phyloP scores from a whole-genome alignment of 768 basidiomycete species.

The Leccinum rimulosum region DNA sequence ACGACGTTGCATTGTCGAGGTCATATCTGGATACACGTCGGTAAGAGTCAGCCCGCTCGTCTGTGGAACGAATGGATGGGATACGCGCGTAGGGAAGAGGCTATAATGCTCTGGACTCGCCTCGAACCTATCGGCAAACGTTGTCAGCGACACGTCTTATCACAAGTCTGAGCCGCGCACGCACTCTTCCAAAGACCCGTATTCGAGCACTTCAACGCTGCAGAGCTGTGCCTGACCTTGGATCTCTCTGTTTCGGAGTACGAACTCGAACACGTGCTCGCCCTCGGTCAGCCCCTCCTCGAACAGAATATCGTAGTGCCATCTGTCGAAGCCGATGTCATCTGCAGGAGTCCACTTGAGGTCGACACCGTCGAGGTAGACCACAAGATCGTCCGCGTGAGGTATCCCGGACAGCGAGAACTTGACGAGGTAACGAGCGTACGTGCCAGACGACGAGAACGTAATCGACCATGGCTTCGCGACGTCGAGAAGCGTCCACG shows the following conservation, averaged over 20 bases:
- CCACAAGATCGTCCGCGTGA: slow-evolving; percentile 45
- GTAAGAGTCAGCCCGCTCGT: background rate
- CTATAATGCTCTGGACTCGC: slow-evolving; percentile 56
- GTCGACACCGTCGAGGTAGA: slow-evolving; percentile 59
- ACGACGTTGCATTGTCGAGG: slow-evolving; percentile 55
- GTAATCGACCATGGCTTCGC: slow-evolving; percentile 54
- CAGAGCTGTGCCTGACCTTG: slow-evolving; percentile 70
- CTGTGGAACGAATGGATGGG: background rate
- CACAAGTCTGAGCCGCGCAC: background rate
- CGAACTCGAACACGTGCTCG: slow-evolving; percentile 58
- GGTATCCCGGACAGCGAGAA: slow-evolving; percentile 78
- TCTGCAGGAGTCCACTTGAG: slow-evolving; percentile 51
- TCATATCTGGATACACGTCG: slow-evolving; percentile 45
- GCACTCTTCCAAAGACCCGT: slow-evolving; percentile 62
- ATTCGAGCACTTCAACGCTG: slow-evolving; percentile 72
- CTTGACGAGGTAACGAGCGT: slow-evolving; percentile 56
- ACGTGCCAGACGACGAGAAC: slow-evolving; percentile 65
- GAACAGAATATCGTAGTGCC: slow-evolving; percentile 66
- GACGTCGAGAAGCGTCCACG: slow-evolving; percentile 71
- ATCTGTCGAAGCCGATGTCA: slow-evolving; percentile 65
- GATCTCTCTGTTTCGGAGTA: slow-evolving; percentile 43
- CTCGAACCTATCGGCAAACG: slow-evolving; percentile 45
- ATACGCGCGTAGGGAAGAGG: slow-evolving; percentile 64
- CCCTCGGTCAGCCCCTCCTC: slow-evolving; percentile 44
- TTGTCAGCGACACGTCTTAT: background rate